A percentile compares a stretch with the other conserved stretches of the same genome.
phyloP scores from a whole-genome alignment of 768 basidiomycete species.

The Amanita rubescens region DNA sequence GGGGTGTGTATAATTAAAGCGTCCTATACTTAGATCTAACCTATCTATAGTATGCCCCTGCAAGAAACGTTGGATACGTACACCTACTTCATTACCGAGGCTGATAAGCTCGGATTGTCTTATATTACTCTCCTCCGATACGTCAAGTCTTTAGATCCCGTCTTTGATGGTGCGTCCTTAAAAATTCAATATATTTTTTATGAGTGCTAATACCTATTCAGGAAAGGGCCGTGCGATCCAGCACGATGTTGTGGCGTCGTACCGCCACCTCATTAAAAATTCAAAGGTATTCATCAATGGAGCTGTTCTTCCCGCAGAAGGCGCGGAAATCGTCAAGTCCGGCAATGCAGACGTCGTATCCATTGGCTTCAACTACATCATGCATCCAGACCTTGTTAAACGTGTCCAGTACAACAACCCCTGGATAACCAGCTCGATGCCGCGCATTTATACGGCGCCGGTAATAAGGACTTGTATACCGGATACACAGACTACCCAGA shows the following conservation, averaged over 20 bases:
- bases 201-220: conserved; percentile 4
- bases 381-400: conserved; percentile 34
- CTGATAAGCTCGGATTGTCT: conserved; percentile 27
- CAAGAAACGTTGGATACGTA: conserved; percentile 35
- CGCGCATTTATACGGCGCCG: conserved; percentile 20
- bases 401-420: conserved; percentile 27
- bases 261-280: conserved; percentile 27
- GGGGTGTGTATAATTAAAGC: conserved; percentile 20
- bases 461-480: conserved; percentile 16
- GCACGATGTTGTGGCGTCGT: conserved; percentile 33
- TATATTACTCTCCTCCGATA: conserved; percentile 29
- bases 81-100: conserved; percentile 32
- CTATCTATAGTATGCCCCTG: conserved; percentile 30
- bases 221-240: conserved; percentile 28
- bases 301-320: conserved; percentile 29
- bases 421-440: conserved; percentile 26
- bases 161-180: conserved; percentile 22
- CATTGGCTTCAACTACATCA: conserved; percentile 30
- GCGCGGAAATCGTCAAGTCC: conserved; percentile 24
- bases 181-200: neutral
- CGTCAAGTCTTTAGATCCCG: conserved; percentile 14
- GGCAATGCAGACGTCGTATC: conserved; percentile 29
- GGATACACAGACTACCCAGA: conserved; percentile 33
- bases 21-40: neutral
- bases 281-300: conserved; percentile 31